phyloP scores from a whole-genome alignment of 345 rosid species.

The Hirschfeldia incana region DNA sequence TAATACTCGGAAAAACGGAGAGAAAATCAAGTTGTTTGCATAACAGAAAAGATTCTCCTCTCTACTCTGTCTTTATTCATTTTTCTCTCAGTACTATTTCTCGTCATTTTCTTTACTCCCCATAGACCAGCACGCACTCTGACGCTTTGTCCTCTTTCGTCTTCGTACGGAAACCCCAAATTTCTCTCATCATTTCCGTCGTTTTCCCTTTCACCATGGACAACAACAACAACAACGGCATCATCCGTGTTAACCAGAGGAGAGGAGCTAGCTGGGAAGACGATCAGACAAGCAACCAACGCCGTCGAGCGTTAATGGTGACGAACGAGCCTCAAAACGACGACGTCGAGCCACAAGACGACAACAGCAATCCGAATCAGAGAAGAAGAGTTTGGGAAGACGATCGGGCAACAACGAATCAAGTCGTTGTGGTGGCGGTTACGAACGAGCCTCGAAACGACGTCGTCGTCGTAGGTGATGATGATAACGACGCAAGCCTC shows the following conservation, averaged over 20 bases:
- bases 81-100: neutral
- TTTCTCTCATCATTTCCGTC: conserved; percentile 11
- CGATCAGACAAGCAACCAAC: neutral
- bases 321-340: neutral
- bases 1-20: neutral
- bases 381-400: neutral
- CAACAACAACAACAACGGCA: neutral
- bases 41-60: conserved; percentile 10
- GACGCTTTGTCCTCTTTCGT: neutral
- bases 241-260: neutral
- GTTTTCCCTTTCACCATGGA: conserved; percentile 6
- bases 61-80: neutral
- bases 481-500: neutral
- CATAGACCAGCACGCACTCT: neutral
- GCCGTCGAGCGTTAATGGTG: neutral
- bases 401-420: neutral
- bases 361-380: neutral
- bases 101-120: conserved; percentile 16
- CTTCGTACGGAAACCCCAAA: conserved; percentile 9
- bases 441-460: neutral
- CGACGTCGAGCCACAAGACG: neutral
- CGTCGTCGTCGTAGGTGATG: neutral
- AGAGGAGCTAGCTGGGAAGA: neutral
- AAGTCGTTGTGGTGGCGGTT: neutral
- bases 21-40: conserved; percentile 2